phyloP scores from a whole-genome alignment of 345 rosid species.

The Bruguiera sexangula region DNA sequence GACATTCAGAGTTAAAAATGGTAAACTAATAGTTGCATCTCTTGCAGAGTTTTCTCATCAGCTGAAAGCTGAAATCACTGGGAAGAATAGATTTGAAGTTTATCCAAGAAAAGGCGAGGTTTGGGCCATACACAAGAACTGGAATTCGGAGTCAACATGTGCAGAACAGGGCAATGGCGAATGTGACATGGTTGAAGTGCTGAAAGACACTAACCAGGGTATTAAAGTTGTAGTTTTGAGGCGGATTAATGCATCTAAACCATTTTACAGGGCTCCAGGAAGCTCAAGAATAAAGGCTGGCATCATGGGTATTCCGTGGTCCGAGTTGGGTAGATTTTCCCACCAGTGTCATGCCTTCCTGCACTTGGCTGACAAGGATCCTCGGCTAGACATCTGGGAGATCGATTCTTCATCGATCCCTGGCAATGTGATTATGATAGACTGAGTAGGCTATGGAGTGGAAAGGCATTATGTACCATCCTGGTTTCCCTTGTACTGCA shows the following conservation, averaged over 20 bases:
- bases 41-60: conserved; percentile 44
- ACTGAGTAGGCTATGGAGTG: conserved; percentile 15
- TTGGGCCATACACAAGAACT: conserved; percentile 52
- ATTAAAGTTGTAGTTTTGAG: conserved; percentile 30
- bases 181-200: conserved; percentile 46
- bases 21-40: conserved; percentile 24
- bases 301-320: conserved; percentile 26
- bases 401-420: conserved; percentile 42
- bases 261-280: conserved; percentile 33
- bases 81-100: conserved; percentile 26
- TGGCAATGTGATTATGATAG: conserved; percentile 19
- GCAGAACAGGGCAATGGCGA: conserved; percentile 24
- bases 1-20: conserved; percentile 34
- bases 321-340: conserved; percentile 44
- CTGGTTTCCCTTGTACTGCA: not conserved
- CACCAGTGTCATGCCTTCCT: conserved; percentile 52
- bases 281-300: conserved; percentile 26
- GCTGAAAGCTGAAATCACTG: conserved; percentile 22
- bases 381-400: conserved; percentile 36
- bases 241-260: conserved; percentile 14
- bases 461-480: conserved; percentile 1
- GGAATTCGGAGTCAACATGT: conserved; percentile 13
- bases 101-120: conserved; percentile 50
- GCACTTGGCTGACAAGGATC: conserved; percentile 18
- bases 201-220: conserved; percentile 26